These are phyloP conservation scores for Boletus sp. DNA, from an alignment of 768 basidiomycete species.

Conservation along the genomic window DNA sequence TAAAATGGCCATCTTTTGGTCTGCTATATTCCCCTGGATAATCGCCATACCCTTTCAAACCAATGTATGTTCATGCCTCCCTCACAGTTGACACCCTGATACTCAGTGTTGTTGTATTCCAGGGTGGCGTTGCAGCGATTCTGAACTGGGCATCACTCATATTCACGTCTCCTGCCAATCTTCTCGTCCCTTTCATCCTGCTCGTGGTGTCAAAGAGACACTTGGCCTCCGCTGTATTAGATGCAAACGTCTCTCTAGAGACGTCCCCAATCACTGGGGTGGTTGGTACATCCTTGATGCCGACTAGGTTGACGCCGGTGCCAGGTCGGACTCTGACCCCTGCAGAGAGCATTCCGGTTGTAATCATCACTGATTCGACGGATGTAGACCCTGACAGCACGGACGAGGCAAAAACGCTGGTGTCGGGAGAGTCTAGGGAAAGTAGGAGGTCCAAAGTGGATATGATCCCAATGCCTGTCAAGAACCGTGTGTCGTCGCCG, in stretches of 20 bases:
- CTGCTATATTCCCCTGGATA: constrained; percentile 24
- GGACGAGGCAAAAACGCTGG: constrained; percentile 4
- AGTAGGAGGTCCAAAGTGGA: not conserved
- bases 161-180: constrained; percentile 23
- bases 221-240: constrained; percentile 20
- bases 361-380: constrained; percentile 18
- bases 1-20: constrained; percentile 23
- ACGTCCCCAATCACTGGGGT: not conserved
- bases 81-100: not conserved
- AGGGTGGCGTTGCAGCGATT: constrained; percentile 17
- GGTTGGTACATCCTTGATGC: not conserved
- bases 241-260: constrained; percentile 7
- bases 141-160: constrained; percentile 27
- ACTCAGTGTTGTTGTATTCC: not conserved
- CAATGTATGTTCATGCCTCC: constrained; percentile 9
- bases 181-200: constrained; percentile 22
- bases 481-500: constrained; percentile 18
- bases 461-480: constrained; percentile 14
- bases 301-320: not conserved
- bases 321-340: not conserved
- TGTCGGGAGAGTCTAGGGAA: constrained; percentile 5
- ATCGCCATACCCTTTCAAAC: constrained; percentile 27
- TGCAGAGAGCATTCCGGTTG: constrained; percentile 15
- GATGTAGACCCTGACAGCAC: not conserved
- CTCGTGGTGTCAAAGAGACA: constrained; percentile 21